Percentiles rank a stretch among this genome's conserved stretches.
Conservation (phyloP, 2,329 filamentous ascomycete genomes). For the Xylariales sp. region DNA sequence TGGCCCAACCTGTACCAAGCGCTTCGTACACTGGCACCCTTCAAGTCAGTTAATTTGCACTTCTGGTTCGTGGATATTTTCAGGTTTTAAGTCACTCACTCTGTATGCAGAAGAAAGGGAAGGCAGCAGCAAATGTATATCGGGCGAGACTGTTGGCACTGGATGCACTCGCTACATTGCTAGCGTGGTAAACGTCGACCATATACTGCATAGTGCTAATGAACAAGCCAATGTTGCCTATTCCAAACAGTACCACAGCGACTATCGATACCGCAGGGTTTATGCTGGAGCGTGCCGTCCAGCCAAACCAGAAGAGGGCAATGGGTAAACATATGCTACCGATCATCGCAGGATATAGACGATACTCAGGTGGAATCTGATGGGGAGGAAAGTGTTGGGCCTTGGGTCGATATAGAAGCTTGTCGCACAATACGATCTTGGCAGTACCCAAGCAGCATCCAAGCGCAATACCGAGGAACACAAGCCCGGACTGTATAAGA, state of each 20-base stretch:
- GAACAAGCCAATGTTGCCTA: slow-evolving; percentile 58
- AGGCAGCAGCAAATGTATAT: slow-evolving; percentile 51
- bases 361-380: slow-evolving; percentile 47
- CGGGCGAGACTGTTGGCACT: slow-evolving; percentile 56
- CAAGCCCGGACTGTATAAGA: slow-evolving; percentile 34
- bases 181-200: slow-evolving; percentile 37
- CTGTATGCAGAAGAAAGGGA: slow-evolving; percentile 58
- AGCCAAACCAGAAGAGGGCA: slow-evolving; percentile 57
- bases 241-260: slow-evolving; percentile 52
- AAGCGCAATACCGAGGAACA: slow-evolving; percentile 40
- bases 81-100: slow-evolving; percentile 28
- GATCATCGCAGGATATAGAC: slow-evolving; percentile 55
- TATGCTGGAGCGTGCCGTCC: slow-evolving; percentile 41
- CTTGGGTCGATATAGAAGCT: slow-evolving; percentile 35
- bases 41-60: no score
- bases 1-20: slow-evolving; percentile 42
- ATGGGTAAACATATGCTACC: slow-evolving; percentile 49
- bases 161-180: slow-evolving; percentile 52
- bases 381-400: slow-evolving; percentile 25
- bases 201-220: slow-evolving; percentile 29
- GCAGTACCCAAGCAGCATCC: slow-evolving; percentile 39
- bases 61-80: no score
- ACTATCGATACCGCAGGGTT: slow-evolving; percentile 47
- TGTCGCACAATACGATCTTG: slow-evolving; percentile 36
- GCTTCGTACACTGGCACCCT: slow-evolving; percentile 37